Percentiles rank a stretch among this genome's conserved stretches.
phyloP scores from a whole-genome alignment of 257 asterid species.

The Jacaranda copaia region DNA sequence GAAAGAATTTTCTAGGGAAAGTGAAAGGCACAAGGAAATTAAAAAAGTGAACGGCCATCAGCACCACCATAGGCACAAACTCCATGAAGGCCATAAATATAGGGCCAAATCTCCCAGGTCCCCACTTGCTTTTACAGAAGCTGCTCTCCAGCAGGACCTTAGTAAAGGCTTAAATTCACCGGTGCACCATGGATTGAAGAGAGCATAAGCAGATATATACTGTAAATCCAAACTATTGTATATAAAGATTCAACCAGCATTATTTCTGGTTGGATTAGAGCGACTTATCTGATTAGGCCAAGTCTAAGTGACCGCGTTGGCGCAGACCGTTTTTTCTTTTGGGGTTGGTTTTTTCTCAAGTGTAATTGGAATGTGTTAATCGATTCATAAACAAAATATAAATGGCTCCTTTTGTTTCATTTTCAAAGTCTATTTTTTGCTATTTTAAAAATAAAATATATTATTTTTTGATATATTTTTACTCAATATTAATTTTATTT shows the following conservation, averaged over 20 bases:
- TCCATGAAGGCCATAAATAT: conserved; percentile 37
- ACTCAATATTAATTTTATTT: too few relatives aligned
- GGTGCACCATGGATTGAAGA: conserved; percentile 35
- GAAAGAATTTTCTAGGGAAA: conserved; percentile 33
- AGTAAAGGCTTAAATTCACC: conserved; percentile 50
- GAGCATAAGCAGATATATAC: conserved; percentile 24
- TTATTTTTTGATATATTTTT: too few relatives aligned
- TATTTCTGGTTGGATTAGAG: conserved; percentile 11
- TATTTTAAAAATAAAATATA: too few relatives aligned
- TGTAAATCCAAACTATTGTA: conserved; percentile 27
- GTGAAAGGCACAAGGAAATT: too few relatives aligned
- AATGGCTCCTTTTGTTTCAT: too few relatives aligned
- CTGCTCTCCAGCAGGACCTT: conserved; percentile 19
- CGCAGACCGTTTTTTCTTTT: conserved; percentile 16
- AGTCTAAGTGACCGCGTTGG: too few relatives aligned
- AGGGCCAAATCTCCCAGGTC: conserved; percentile 52
- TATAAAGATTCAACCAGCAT: conserved; percentile 17
- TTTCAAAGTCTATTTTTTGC: too few relatives aligned
- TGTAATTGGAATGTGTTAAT: conserved; percentile 33
- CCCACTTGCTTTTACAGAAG: conserved; percentile 50
- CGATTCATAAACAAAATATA: neutral
- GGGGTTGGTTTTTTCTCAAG: neutral
- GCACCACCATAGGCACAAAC: conserved; percentile 48
- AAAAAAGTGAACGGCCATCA: conserved; percentile 35
- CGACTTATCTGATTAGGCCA: neutral